Evolutionary conservation across 2,329 filamentous ascomycete genomes (phyloP).

Genomic region (Pestalotiopsis sp.): DNA sequence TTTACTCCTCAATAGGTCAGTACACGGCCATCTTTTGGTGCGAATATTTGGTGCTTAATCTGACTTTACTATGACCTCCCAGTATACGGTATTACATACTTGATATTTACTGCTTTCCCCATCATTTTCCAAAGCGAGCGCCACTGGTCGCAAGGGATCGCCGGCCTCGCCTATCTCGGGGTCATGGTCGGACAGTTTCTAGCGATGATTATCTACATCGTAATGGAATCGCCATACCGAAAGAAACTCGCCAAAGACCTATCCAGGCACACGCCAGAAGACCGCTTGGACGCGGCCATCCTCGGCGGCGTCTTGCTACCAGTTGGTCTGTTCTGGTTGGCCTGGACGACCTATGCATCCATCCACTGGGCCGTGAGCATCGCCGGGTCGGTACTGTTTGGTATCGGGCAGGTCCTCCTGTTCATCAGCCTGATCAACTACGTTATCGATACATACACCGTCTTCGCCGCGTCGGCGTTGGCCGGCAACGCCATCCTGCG

Average conservation of each 20-base stretch:
- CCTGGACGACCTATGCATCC: slow-evolving; percentile 60
- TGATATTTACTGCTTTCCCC: slow-evolving; percentile 60
- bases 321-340: slow-evolving; percentile 66
- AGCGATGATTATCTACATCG: slow-evolving; percentile 56
- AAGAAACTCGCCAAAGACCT: slow-evolving; percentile 50
- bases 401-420: slow-evolving; percentile 47
- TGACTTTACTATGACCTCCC: background rate
- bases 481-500: slow-evolving; percentile 68
- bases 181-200: slow-evolving; percentile 65
- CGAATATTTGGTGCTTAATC: background rate
- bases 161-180: slow-evolving; percentile 68
- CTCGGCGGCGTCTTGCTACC: slow-evolving; percentile 63
- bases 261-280: slow-evolving; percentile 56
- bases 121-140: slow-evolving; percentile 64
- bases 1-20: slow-evolving; percentile 61
- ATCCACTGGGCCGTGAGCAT: slow-evolving; percentile 52
- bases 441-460: slow-evolving; percentile 50
- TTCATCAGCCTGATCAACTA: slow-evolving; percentile 59
- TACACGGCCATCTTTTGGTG: background rate
- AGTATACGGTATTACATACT: slow-evolving; percentile 56
- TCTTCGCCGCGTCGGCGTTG: slow-evolving; percentile 72
- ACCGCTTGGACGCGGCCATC: slow-evolving; percentile 61
- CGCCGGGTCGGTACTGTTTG: slow-evolving; percentile 31
- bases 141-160: slow-evolving; percentile 59
- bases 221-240: slow-evolving; percentile 55